Base-by-base conservation (phyloP, 495 filamentous ascomycete species). In the Penicillium macrosclerotiorum region DNA sequence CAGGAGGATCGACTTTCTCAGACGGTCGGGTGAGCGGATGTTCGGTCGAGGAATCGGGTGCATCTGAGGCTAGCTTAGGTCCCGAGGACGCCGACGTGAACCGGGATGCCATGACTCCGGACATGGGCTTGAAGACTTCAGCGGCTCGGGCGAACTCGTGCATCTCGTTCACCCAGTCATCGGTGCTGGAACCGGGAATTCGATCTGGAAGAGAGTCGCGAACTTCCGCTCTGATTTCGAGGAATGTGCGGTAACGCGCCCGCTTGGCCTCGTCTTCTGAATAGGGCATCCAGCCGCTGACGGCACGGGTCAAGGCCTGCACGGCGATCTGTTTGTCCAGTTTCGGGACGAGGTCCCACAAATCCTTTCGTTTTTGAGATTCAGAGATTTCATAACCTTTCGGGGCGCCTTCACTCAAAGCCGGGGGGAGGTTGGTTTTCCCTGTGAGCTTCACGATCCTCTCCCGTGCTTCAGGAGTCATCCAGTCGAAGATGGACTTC, bases 401-500 rank as follows among this genome's bases (percentile, higher is more conserved):
- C 0, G 88, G 87, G 0, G 75, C 70, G 29, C 83, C 76, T 64
- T 96, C 91, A 38, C 86, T 78, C 11, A 83, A 67, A 4, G 83
- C 93, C 6, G 80, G 80, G 1, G 93, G 93, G 8, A 98, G 76
- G 54, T 92, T 80, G 11, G 65, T 59, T 36, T 83, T 88, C 1
- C 90, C 90, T 7, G 89, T 89, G 3, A 82, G 81, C 36, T 83
- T 74, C 12, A 76, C 89, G 48, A 98, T 78, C 17, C 82, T 81
- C 34, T 89, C 84, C 51, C 93, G 82, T 6, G 88, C 83, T 29
- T 86, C 80, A 1, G 90, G 78, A 0, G 89, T 86, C 66, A 98
- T 80, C 71, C 85, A 97, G 63, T 96, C 90, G 62, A 97, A 98
- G 25, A 98, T 84, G 1, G 93, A 97, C 64, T 96, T 96, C 8